phyloP scores from a whole-genome alignment of 129 eudicot genomes.

The Tagetes patula region DNA sequence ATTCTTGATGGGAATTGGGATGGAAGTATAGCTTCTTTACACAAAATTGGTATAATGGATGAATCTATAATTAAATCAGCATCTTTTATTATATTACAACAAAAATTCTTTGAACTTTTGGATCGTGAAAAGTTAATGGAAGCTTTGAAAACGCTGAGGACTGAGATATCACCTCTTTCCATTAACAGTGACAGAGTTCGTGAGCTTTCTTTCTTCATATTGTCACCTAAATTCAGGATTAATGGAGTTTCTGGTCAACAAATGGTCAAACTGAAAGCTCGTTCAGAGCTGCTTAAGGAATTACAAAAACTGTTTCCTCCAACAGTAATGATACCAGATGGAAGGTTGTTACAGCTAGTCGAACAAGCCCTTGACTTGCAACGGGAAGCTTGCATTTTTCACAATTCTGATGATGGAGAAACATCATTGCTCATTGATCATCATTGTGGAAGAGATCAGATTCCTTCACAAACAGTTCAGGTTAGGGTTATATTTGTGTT shows the following conservation, averaged over 20 bases:
- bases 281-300: conserved; percentile 62
- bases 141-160: conserved; percentile 79
- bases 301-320: conserved; percentile 77
- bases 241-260: conserved; percentile 35
- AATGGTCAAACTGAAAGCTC: conserved; percentile 37
- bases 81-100: conserved; percentile 76
- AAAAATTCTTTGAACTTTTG: conserved; percentile 78
- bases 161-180: conserved; percentile 68
- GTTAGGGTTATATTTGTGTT: conserved; percentile 29
- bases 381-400: conserved; percentile 71
- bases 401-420: conserved; percentile 64
- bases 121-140: conserved; percentile 57
- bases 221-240: conserved; percentile 42
- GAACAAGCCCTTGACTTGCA: conserved; percentile 89
- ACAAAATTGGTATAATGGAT: conserved; percentile 56
- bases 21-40: conserved; percentile 62
- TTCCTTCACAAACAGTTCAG: conserved; percentile 82
- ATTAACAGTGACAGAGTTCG: conserved; percentile 46
- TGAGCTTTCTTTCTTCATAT: conserved; percentile 56
- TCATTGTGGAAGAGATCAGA: conserved; percentile 73
- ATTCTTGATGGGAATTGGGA: conserved; percentile 86
- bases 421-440: conserved; percentile 77
- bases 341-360: conserved; percentile 65
- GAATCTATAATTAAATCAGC: conserved; percentile 55
- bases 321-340: conserved; percentile 69